A percentile compares a stretch with the other conserved stretches of the same genome.
Evolutionary conservation across 805 yeast species (phyloP).

Genomic region (Metschnikowia baotianmanensis): DNA sequence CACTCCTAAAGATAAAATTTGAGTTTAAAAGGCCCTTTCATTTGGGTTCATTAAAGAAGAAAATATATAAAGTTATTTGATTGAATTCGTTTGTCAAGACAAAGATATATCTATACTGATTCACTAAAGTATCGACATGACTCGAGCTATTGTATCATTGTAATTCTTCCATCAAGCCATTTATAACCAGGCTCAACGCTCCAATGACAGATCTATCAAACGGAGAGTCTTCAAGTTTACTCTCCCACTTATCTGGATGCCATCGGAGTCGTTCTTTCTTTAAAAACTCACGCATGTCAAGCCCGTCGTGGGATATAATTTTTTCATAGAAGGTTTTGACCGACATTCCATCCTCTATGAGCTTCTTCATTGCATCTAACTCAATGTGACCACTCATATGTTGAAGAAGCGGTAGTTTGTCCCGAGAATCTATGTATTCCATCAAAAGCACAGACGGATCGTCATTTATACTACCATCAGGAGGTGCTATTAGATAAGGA

Average conservation of each 20-base stretch:
- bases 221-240: constrained; percentile 21
- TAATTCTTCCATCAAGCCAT: constrained; percentile 17
- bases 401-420: constrained; percentile 15
- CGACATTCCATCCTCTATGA: constrained; percentile 23
- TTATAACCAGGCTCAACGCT: constrained; percentile 31
- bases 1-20: constrained; percentile 18
- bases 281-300: constrained; percentile 22
- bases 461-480: not conserved
- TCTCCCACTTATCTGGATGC: constrained; percentile 68
- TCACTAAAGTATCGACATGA: not conserved
- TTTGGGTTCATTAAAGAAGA: not conserved
- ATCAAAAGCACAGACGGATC: constrained; percentile 3
- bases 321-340: constrained; percentile 28
- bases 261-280: constrained; percentile 57
- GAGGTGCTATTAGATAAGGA: constrained; percentile 23
- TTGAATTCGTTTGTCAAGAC: not conserved
- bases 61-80: too few relatives aligned
- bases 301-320: constrained; percentile 16
- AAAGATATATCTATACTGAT: not conserved
- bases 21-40: not conserved
- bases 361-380: constrained; percentile 12
- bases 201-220: constrained; percentile 29
- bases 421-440: constrained; percentile 17
- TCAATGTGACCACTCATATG: constrained; percentile 13
- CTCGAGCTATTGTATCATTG: not conserved